Conservation (phyloP, 2,329 filamentous ascomycete genomes). For the Lachnellula subtilissima region DNA sequence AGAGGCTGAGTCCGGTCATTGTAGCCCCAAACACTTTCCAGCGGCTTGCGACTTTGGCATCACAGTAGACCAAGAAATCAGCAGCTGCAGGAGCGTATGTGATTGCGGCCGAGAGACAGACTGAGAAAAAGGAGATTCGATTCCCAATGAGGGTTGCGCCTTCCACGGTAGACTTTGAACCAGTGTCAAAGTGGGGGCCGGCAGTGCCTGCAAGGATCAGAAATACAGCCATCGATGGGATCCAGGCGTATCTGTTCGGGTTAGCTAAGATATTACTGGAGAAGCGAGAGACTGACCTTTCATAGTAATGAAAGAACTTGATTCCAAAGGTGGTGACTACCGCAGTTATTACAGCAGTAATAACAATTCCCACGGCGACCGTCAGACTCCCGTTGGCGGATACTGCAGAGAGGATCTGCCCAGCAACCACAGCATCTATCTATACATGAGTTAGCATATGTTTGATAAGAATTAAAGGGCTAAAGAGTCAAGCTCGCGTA, state of each 20-base stretch:
- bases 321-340: conserved; percentile 64
- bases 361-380: conserved; percentile 62
- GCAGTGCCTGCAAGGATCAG: conserved; percentile 59
- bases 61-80: conserved; percentile 65
- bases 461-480: too few relatives aligned
- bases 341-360: conserved; percentile 59
- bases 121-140: conserved; percentile 63
- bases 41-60: conserved; percentile 38
- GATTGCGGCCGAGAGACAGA: conserved; percentile 60
- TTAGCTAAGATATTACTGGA: neutral
- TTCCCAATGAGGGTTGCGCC: conserved; percentile 49
- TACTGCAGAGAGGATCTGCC: conserved; percentile 64
- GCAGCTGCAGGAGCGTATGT: conserved; percentile 60
- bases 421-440: conserved; percentile 61
- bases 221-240: conserved; percentile 57
- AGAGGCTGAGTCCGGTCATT: conserved; percentile 49
- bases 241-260: conserved; percentile 50
- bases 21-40: conserved; percentile 53
- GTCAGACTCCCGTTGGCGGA: conserved; percentile 53
- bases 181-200: conserved; percentile 53
- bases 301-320: conserved; percentile 62
- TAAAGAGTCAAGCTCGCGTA: too few relatives aligned
- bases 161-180: conserved; percentile 46
- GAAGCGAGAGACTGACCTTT: conserved; percentile 40
- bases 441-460: too few relatives aligned